Percentiles rank a stretch among this genome's conserved stretches.
Conservation (phyloP, 108 stramenopile genomes). For the Poteriospumella lacustris region DNA sequence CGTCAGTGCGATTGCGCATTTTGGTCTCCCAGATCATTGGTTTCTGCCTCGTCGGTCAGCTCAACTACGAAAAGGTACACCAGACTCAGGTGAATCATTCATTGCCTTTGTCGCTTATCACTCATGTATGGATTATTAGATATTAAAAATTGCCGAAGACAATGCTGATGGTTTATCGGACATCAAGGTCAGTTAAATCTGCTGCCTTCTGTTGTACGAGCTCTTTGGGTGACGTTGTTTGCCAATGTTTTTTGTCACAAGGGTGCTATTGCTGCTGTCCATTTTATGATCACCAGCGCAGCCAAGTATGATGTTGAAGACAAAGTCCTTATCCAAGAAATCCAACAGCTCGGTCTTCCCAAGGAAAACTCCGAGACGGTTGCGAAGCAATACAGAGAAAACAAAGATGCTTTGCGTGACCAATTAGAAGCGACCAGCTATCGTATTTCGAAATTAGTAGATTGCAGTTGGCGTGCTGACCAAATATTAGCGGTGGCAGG, state of each 20-base stretch:
- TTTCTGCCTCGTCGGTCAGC: constrained; percentile 2
- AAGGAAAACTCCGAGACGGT: constrained; percentile 32
- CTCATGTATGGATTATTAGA: background rate
- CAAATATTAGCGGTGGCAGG: background rate
- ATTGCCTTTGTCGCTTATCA: background rate
- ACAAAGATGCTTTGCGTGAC: constrained; percentile 5
- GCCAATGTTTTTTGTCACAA: background rate
- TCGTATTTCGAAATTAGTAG: background rate
- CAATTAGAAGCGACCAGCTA: background rate
- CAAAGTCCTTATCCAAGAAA: constrained; percentile 14
- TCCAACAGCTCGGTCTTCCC: constrained; percentile 38
- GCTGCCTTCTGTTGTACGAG: background rate
- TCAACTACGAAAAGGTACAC: constrained; percentile 30
- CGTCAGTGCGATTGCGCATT: constrained; percentile 29
- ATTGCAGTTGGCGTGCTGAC: background rate
- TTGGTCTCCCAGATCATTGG: constrained; percentile 22
- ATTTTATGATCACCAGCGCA: constrained; percentile 25
- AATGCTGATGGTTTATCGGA: constrained; percentile 16
- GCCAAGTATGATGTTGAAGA: constrained; percentile 25
- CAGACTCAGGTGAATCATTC: background rate
- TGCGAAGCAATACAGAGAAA: constrained; percentile 22
- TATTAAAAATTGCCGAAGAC: constrained; percentile 20
- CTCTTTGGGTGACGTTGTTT: background rate
- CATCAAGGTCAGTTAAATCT: background rate
- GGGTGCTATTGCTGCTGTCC: constrained; percentile 27